A percentile compares a stretch with the other conserved stretches of the same genome.
These are phyloP conservation scores for Talaromyces pinophilus DNA, from an alignment of 2,329 filamentous ascomycete genomes.

Conservation along the genomic window DNA sequence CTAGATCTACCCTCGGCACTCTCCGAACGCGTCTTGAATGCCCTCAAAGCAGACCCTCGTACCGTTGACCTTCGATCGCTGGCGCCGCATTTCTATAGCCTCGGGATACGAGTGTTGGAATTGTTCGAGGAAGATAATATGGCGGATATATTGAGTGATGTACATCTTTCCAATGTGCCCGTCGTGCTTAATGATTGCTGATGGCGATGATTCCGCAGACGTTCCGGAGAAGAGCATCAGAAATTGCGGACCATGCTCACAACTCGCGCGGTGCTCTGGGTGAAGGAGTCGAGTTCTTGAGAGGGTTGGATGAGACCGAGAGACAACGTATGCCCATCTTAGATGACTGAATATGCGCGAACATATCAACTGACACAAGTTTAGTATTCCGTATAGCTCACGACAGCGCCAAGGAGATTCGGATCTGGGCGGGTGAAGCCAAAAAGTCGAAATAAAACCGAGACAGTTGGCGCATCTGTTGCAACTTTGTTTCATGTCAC, in stretches of 20 bases:
- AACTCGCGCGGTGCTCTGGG: slow-evolving; percentile 73
- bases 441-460: slow-evolving; percentile 46
- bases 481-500: neutral
- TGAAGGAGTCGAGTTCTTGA: slow-evolving; percentile 75
- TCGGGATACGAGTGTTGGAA: slow-evolving; percentile 83
- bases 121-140: slow-evolving; percentile 88
- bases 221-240: slow-evolving; percentile 76
- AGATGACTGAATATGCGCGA: neutral
- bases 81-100: slow-evolving; percentile 82
- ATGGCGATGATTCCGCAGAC: slow-evolving; percentile 51
- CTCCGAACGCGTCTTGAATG: slow-evolving; percentile 77
- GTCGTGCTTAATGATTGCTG: neutral
- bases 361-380: neutral
- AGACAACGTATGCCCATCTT: slow-evolving; percentile 56
- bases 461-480: neutral
- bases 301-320: slow-evolving; percentile 88
- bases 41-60: slow-evolving; percentile 84
- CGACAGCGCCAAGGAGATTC: slow-evolving; percentile 69
- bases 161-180: slow-evolving; percentile 28
- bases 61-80: slow-evolving; percentile 81
- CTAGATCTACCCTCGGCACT: slow-evolving; percentile 80
- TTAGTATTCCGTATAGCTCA: slow-evolving; percentile 71
- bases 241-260: slow-evolving; percentile 85
- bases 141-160: slow-evolving; percentile 65
- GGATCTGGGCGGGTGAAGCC: slow-evolving; percentile 68